Base-by-base conservation (phyloP, 805 yeast genomes). In the Saccharomycopsis schoenii region DNA sequence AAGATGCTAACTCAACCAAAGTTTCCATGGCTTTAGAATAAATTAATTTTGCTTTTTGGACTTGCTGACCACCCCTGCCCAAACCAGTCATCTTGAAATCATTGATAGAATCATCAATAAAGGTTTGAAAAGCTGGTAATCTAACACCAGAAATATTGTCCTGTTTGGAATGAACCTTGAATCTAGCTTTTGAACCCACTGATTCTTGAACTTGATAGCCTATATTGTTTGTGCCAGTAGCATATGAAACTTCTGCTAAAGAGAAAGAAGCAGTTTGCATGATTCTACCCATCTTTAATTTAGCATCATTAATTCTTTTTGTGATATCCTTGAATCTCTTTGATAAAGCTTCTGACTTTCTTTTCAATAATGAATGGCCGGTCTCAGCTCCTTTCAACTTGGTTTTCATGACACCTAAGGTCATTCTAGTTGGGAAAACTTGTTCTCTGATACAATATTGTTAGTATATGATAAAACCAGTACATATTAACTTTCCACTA, bases 241-340 rank as follows among this genome's bases (percentile, higher is more conserved):
- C 99, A 71, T 94, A 94, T 55, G 94, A 86, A 56, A 93, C 98
- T 73, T 93, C 99, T 2, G 98, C 98, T 68, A 93, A 80, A 8
- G 98, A 92, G 73, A 93, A 93, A 0, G 98, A 96, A 1, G 99
- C 99, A 0, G 96, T 88, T 72, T 94, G 98, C 98, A 93, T 93
- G 54, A 93, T 97, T 66, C 93, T 81, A 58, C 98, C 99, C 98
- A 94, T 93, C 77, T 93, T 94, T 68, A 93, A 83, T 76, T 93
- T 93, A 54, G 98, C 86, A 67, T 90, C 96, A 72, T 94, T 97
- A 71, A 93, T 93, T 73, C 97, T 79, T 72, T 82, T 88, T 17
- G 97, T 91, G 69, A 93, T 93, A 68, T 93, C 99, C 74, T 99
- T 85, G 77, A 93, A 93, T 69, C 99, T 81, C 74, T 92, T 91